A percentile compares a stretch with the other conserved stretches of the same genome.
phyloP scores from a whole-genome alignment of 352 stramenopile genomes.

The Peronospora belbahrii region DNA sequence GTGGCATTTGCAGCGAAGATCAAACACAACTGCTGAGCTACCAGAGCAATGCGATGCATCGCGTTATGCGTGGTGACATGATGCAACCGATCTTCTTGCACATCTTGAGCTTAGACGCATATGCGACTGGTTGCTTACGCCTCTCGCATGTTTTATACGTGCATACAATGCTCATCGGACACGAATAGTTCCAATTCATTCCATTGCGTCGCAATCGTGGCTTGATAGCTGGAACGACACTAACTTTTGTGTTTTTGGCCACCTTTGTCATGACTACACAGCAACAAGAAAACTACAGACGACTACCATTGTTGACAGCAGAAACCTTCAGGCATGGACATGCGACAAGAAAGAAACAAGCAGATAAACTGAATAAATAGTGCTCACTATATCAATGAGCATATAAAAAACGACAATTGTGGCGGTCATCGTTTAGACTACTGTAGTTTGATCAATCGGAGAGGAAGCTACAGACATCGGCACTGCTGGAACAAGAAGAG shows the following conservation, averaged over 20 bases:
- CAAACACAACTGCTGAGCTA: slow-evolving; percentile 40
- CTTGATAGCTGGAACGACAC: slow-evolving; percentile 66
- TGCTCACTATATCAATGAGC: slow-evolving; percentile 8
- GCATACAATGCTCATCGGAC: too few species aligned
- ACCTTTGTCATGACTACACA: slow-evolving; percentile 48
- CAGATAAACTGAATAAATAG: slow-evolving; percentile 26
- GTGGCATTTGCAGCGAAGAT: slow-evolving; percentile 5
- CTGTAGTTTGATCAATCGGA: slow-evolving; percentile 18
- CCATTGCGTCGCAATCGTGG: slow-evolving; percentile 56
- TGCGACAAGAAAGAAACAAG: not conserved
- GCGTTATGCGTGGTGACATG: slow-evolving; percentile 55
- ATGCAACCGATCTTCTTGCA: slow-evolving; percentile 55
- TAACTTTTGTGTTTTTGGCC: too few species aligned
- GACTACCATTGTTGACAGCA: slow-evolving; percentile 62
- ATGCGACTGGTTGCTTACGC: too few species aligned
- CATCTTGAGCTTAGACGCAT: slow-evolving; percentile 4
- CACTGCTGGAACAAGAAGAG: slow-evolving; percentile 3
- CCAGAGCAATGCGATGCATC: slow-evolving; percentile 47
- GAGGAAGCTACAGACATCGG: slow-evolving; percentile 20
- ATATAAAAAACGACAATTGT: not conserved
- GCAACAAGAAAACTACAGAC: slow-evolving; percentile 39
- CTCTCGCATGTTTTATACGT: too few species aligned
- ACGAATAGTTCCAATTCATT: slow-evolving; percentile 99
- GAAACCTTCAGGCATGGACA: slow-evolving; percentile 31
- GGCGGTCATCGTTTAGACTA: slow-evolving; percentile 11